Evolutionary conservation across 257 asterid species (phyloP).

Genomic region (Apocynum venetum): DNA sequence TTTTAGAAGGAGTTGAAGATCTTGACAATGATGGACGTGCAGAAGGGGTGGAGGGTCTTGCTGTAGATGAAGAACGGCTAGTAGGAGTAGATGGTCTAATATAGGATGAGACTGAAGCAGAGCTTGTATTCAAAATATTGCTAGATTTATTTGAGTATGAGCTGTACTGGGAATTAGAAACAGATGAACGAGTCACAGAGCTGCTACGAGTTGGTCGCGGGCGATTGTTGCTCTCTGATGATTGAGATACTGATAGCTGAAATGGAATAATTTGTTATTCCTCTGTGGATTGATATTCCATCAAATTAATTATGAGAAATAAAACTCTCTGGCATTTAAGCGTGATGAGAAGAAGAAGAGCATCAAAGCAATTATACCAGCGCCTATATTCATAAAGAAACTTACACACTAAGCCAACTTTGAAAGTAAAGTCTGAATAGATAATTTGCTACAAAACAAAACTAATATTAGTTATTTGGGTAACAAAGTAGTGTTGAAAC

Average conservation of each 20-base stretch:
- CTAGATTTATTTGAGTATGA: conserved; percentile 63
- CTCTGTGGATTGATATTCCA: background rate
- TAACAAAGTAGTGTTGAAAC: background rate
- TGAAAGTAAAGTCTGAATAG: background rate
- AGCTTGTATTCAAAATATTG: conserved; percentile 82
- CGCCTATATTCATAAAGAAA: background rate
- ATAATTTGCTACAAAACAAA: background rate
- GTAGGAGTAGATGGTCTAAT: conserved; percentile 93
- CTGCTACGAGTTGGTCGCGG: conserved; percentile 70
- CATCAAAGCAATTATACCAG: background rate
- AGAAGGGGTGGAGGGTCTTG: conserved; percentile 88
- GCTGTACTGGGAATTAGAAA: conserved; percentile 64
- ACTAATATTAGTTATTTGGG: background rate
- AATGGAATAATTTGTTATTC: conserved; percentile 19
- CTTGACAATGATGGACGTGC: conserved; percentile 64
- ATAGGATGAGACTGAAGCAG: conserved; percentile 93
- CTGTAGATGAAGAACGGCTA: conserved; percentile 59
- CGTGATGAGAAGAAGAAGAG: background rate
- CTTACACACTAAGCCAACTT: conserved; percentile 1
- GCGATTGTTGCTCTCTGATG: conserved; percentile 72
- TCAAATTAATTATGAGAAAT: background rate
- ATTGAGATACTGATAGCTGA: conserved; percentile 88
- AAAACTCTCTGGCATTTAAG: background rate
- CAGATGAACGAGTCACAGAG: conserved; percentile 82
- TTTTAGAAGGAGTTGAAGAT: conserved; percentile 81